phyloP scores from a whole-genome alignment of 768 basidiomycete species.

The Termitomyces sp. region DNA sequence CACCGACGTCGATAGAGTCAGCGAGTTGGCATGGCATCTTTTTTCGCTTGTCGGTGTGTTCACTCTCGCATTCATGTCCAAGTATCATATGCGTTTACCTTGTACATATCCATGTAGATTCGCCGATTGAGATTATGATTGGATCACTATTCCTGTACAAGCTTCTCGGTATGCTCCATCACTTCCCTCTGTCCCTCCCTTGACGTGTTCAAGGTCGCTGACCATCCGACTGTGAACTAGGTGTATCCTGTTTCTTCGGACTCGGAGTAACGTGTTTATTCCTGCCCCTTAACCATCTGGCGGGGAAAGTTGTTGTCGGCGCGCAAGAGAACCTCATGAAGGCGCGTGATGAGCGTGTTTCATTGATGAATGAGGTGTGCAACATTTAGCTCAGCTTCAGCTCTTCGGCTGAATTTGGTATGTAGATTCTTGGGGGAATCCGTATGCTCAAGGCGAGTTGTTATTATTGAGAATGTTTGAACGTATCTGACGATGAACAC shows the following conservation, averaged over 20 bases:
- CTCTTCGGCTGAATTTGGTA: neutral
- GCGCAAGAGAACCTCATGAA: conserved; percentile 91
- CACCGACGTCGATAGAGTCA: conserved; percentile 87
- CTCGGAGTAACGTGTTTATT: conserved; percentile 71
- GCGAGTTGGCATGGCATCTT: conserved; percentile 79
- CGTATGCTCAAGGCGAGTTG: conserved; percentile 74
- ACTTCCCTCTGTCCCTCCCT: neutral
- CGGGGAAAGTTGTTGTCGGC: conserved; percentile 72
- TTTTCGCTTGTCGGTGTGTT: conserved; percentile 66
- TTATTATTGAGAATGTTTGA: neutral
- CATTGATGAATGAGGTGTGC: conserved; percentile 78
- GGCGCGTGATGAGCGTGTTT: conserved; percentile 84
- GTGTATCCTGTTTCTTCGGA: conserved; percentile 73
- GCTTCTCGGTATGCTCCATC: conserved; percentile 54
- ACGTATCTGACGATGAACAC: neutral
- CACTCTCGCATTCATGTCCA: neutral
- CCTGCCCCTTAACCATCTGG: conserved; percentile 79
- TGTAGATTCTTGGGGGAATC: conserved; percentile 79
- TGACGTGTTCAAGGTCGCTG: neutral
- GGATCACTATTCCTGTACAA: conserved; percentile 75
- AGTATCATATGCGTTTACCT: neutral
- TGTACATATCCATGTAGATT: conserved; percentile 38
- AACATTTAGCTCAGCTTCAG: too few species aligned
- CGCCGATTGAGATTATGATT: conserved; percentile 74
- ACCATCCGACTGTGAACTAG: conserved; percentile 19